Evolutionary conservation across 176 grass and related monocot species (phyloP).

Genomic region (Typha latifolia): DNA sequence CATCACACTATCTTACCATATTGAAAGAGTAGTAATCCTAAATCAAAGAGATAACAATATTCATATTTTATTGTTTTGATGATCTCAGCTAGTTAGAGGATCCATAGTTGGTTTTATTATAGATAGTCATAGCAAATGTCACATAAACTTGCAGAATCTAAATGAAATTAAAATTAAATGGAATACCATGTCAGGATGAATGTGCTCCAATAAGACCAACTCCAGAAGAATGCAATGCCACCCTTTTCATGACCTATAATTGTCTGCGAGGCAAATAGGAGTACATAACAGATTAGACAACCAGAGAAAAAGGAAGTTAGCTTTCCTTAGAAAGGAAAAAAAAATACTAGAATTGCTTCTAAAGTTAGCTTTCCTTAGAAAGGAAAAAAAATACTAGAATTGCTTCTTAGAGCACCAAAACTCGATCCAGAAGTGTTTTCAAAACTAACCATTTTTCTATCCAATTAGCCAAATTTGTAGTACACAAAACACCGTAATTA

Average conservation of each 20-base stretch:
- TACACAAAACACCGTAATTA: no score
- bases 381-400: background rate
- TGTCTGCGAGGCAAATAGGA: conserved; percentile 43
- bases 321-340: background rate
- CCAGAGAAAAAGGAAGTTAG: background rate
- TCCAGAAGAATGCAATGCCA: conserved; percentile 96
- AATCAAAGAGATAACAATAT: background rate
- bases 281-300: conserved; percentile 20
- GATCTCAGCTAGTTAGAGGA: no score
- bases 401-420: background rate
- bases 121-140: background rate
- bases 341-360: background rate
- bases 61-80: no score
- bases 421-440: no score
- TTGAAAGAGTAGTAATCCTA: background rate
- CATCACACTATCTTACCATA: background rate
- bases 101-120: no score
- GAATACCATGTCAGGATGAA: conserved; percentile 96
- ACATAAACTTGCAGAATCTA: background rate
- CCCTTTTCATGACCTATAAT: conserved; percentile 56
- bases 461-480: no score
- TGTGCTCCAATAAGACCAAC: conserved; percentile 99
- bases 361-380: background rate
- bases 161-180: conserved; percentile 12
- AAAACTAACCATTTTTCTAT: no score